Conservation (phyloP, 352 stramenopile species). For the Globisporangium polare region DNA sequence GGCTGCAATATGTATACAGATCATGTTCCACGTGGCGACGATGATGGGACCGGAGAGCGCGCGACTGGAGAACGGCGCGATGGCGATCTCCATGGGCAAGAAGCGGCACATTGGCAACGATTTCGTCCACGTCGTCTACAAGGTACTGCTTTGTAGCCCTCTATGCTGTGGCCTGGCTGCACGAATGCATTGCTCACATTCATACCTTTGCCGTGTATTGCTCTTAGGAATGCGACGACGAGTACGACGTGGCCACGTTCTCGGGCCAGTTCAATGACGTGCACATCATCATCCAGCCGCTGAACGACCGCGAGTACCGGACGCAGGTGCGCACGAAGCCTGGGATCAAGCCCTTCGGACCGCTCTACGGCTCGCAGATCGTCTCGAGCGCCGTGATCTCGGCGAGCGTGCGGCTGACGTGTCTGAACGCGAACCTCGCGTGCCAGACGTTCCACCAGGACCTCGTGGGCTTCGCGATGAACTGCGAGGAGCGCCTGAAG, state of each 20-base stretch:
- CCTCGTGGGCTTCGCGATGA: constrained; percentile 71
- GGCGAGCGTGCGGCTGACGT: constrained; percentile 66
- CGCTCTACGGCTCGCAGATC: constrained; percentile 71
- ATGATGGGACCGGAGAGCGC: constrained; percentile 56
- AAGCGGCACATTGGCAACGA: constrained; percentile 89
- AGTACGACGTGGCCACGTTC: constrained; percentile 73
- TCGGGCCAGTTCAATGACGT: constrained; percentile 86
- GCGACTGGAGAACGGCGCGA: not conserved
- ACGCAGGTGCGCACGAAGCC: constrained; percentile 70
- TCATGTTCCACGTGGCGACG: constrained; percentile 85
- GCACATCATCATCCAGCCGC: constrained; percentile 81
- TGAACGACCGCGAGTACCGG: constrained; percentile 73
- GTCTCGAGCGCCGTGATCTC: constrained; percentile 58
- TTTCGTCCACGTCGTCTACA: constrained; percentile 86
- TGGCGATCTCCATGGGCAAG: constrained; percentile 52
- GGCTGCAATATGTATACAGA: constrained; percentile 25
- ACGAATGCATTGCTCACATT: not conserved
- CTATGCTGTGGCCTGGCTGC: not conserved
- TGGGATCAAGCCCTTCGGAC: constrained; percentile 69
- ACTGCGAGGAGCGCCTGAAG: constrained; percentile 81
- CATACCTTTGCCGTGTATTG: not conserved
- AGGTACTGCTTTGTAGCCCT: constrained; percentile 25
- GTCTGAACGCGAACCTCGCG: constrained; percentile 79
- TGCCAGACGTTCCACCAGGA: constrained; percentile 84
- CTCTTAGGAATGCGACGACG: constrained; percentile 66